phyloP scores from a whole-genome alignment of 164 flowering plant species.

The Hamamelis virginiana region DNA sequence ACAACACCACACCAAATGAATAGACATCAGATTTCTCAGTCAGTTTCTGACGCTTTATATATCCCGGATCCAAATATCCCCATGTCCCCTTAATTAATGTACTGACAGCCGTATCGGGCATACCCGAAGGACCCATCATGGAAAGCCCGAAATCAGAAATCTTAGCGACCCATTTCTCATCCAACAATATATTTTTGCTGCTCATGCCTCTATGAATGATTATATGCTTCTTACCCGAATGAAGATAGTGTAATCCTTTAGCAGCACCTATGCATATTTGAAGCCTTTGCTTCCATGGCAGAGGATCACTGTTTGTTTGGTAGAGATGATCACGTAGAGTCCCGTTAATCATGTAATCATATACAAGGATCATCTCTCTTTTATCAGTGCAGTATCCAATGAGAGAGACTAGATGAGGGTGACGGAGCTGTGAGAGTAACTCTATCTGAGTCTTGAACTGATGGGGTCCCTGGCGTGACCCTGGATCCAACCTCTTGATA shows the following conservation, averaged over 20 bases:
- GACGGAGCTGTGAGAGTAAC: slow-evolving; percentile 33
- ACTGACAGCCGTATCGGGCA: slow-evolving; percentile 12
- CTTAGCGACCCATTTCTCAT: slow-evolving; percentile 27
- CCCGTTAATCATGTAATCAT: slow-evolving; percentile 29
- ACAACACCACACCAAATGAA: slow-evolving; percentile 35
- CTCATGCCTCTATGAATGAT: slow-evolving; percentile 34
- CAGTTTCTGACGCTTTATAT: neutral
- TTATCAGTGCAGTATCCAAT: slow-evolving; percentile 34
- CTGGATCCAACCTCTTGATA: slow-evolving; percentile 21
- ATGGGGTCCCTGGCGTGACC: slow-evolving; percentile 21
- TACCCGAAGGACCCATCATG: slow-evolving; percentile 5
- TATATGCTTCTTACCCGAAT: slow-evolving; percentile 9
- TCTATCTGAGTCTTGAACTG: slow-evolving; percentile 31
- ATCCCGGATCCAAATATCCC: slow-evolving; percentile 33
- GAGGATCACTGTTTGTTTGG: neutral
- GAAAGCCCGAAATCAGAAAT: slow-evolving; percentile 42
- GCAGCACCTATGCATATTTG: slow-evolving; percentile 29
- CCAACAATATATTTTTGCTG: slow-evolving; percentile 27
- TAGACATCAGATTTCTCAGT: slow-evolving; percentile 32
- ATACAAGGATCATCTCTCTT: slow-evolving; percentile 31
- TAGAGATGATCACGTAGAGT: slow-evolving; percentile 30
- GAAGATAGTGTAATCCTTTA: slow-evolving; percentile 32
- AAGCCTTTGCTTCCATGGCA: slow-evolving; percentile 32
- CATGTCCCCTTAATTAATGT: slow-evolving; percentile 17
- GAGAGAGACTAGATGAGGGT: slow-evolving; percentile 31